phyloP scores from a whole-genome alignment of 768 basidiomycete genomes.

The Tulasnella sp. region DNA sequence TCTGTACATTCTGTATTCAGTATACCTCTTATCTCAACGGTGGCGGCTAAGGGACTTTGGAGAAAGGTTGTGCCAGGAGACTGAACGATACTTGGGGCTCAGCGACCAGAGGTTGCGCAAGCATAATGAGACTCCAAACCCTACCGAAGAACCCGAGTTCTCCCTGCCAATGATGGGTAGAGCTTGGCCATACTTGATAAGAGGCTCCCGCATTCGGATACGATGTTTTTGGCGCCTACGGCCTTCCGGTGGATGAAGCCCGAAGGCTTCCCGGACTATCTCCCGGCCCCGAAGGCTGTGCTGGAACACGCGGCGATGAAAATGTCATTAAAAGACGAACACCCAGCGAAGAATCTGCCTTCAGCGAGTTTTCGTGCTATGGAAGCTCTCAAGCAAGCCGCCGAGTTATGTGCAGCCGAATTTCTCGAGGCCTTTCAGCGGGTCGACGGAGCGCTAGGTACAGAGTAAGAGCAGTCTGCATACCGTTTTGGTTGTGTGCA shows the following conservation, averaged over 20 bases:
- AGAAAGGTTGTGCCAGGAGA: too few species aligned
- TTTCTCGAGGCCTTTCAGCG: background rate
- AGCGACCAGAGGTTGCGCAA: too few species aligned
- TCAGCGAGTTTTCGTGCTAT: background rate
- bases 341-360: background rate
- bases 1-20: too few species aligned
- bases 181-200: too few species aligned
- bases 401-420: background rate
- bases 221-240: background rate
- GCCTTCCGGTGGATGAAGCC: background rate
- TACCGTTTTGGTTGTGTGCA: background rate
- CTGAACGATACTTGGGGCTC: too few species aligned
- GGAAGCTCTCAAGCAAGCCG: background rate
- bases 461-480: background rate
- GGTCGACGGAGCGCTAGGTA: background rate
- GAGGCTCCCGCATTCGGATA: background rate
- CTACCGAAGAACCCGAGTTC: too few species aligned
- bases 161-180: too few species aligned
- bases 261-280: background rate
- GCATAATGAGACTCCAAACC: too few species aligned
- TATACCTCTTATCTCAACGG: too few species aligned
- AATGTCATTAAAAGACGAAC: background rate
- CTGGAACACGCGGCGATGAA: background rate
- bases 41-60: too few species aligned
- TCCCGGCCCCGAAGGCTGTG: background rate